Conservation (phyloP, 352 stramenopile species). For the Phytophthora quininea region DNA sequence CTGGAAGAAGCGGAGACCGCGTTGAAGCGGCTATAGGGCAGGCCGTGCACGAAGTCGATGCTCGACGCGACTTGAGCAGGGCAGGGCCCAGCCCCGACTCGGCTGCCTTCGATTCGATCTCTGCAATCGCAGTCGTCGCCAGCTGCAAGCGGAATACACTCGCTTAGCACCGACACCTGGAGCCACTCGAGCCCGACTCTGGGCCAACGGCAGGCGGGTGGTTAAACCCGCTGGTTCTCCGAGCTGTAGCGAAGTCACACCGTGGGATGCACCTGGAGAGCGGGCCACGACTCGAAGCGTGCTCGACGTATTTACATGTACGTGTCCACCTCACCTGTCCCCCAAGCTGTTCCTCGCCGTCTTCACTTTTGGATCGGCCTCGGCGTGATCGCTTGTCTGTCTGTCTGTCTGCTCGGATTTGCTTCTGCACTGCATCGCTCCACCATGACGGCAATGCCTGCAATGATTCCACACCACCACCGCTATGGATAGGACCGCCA, state of each 20-base stretch:
- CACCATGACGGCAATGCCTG: background rate
- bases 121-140: constrained; percentile 2
- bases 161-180: background rate
- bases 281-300: background rate
- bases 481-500: background rate
- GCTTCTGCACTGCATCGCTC: background rate
- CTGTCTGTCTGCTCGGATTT: too few species aligned
- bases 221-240: constrained; percentile 1
- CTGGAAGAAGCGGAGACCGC: background rate
- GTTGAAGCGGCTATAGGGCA: background rate
- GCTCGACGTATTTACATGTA: background rate
- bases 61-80: constrained; percentile 23
- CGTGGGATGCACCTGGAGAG: background rate
- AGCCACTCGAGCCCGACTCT: background rate
- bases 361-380: constrained; percentile 14
- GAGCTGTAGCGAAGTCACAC: background rate
- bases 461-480: background rate
- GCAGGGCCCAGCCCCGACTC: constrained; percentile 6
- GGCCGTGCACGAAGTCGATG: background rate
- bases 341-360: background rate
- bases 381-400: constrained; percentile 3
- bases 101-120: constrained; percentile 4
- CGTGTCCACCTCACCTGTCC: background rate
- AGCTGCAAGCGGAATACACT: constrained; percentile 15
- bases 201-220: background rate